A percentile compares a stretch with the other conserved stretches of the same genome.
Conservation (phyloP, 176 grass and related monocot genomes). For the maize (Zea mays) region DNA sequence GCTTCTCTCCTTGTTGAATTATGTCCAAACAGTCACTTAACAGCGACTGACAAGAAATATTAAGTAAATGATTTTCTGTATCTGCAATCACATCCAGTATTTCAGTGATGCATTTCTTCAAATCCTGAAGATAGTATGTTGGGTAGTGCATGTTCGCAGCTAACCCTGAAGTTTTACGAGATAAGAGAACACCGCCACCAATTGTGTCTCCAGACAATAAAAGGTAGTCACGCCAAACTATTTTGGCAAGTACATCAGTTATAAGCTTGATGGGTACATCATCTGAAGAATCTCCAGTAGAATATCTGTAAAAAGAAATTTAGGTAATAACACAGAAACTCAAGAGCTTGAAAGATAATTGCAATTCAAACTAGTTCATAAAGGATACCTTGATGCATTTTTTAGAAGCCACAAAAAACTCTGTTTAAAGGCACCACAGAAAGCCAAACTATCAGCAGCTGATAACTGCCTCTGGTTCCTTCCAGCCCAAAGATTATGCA, state of each 20-base stretch:
- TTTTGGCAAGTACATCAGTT: constrained; percentile 60
- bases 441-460: constrained; percentile 63
- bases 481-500: constrained; percentile 84
- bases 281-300: constrained; percentile 42
- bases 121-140: constrained; percentile 65
- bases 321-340: neutral
- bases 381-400: constrained; percentile 68
- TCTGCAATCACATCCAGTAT: constrained; percentile 62
- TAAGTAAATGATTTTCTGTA: constrained; percentile 46
- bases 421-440: constrained; percentile 67
- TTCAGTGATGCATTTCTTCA: constrained; percentile 70
- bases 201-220: constrained; percentile 35
- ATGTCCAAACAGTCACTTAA: constrained; percentile 65
- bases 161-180: constrained; percentile 44
- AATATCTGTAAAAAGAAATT: constrained; percentile 55
- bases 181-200: constrained; percentile 37
- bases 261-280: constrained; percentile 53
- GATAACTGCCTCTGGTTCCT: constrained; percentile 68
- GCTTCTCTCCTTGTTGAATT: constrained; percentile 61
- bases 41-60: constrained; percentile 64
- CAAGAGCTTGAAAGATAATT: constrained; percentile 15
- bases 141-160: constrained; percentile 31
- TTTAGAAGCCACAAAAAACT: constrained; percentile 73
- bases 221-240: constrained; percentile 84
- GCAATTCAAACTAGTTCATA: constrained; percentile 35